Conservation (phyloP, 2,329 filamentous ascomycete species). For the Chrysoporthe puriensis region DNA sequence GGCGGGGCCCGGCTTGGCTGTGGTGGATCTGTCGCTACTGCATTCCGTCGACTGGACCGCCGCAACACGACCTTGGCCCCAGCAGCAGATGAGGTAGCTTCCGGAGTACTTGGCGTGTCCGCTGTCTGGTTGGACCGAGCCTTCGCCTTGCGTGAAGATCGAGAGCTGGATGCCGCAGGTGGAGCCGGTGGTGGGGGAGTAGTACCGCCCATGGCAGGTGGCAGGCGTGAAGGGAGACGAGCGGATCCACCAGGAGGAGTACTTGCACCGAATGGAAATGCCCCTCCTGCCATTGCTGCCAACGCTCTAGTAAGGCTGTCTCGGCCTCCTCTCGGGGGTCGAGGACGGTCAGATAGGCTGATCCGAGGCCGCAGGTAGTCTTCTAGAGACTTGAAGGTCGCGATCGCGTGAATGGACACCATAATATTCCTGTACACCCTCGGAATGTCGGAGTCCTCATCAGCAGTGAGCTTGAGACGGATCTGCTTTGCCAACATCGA, state of each 20-base stretch:
- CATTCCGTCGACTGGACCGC: conserved; percentile 65
- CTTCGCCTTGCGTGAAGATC: conserved; percentile 50
- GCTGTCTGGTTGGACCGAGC: conserved; percentile 48
- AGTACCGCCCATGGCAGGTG: conserved; percentile 31
- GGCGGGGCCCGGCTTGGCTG: conserved; percentile 55
- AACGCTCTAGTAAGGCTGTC: conserved; percentile 70
- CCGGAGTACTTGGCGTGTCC: conserved; percentile 47
- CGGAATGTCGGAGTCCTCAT: conserved; percentile 89
- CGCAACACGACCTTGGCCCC: conserved; percentile 63
- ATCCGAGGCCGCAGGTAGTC: conserved; percentile 94
- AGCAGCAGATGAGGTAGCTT: conserved; percentile 51
- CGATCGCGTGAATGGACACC: conserved; percentile 98
- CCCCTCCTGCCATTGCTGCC: conserved; percentile 76
- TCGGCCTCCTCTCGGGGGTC: conserved; percentile 57
- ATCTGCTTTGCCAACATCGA: conserved; percentile 98
- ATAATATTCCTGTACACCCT: conserved; percentile 89
- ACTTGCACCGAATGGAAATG: conserved; percentile 54
- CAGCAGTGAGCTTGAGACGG: conserved; percentile 82
- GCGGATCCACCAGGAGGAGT: conserved; percentile 54
- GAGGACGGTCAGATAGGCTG: conserved; percentile 69
- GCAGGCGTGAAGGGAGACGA: conserved; percentile 47
- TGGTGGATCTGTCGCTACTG: conserved; percentile 55
- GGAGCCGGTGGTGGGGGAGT: conserved; percentile 41
- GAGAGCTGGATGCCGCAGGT: conserved; percentile 48
- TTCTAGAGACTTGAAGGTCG: conserved; percentile 94